These are phyloP conservation scores for Yamadazyma laniorum DNA, from an alignment of 805 yeast genomes.

Conservation along the genomic window DNA sequence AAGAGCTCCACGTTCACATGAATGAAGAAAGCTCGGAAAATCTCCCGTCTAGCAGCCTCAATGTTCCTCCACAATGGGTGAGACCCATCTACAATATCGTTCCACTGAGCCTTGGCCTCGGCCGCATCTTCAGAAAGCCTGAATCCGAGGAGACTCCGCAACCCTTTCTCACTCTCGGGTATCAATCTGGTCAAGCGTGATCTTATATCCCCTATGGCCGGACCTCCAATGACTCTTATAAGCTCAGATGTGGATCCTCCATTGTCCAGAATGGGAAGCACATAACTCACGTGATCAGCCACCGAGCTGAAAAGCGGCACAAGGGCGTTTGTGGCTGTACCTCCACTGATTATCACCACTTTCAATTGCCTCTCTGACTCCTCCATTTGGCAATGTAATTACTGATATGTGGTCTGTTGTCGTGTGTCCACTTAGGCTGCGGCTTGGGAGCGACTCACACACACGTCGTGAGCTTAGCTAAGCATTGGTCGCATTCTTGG, in stretches of 20 bases:
- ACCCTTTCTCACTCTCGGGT: constrained; percentile 44
- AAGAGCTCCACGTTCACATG: constrained; percentile 76
- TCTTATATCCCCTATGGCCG: constrained; percentile 91
- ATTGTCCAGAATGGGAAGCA: constrained; percentile 85
- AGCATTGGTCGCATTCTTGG: constrained; percentile 1
- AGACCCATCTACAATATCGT: constrained; percentile 70
- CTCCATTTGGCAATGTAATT: too few relatives aligned
- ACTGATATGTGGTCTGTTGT: too few relatives aligned
- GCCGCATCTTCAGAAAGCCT: constrained; percentile 49
- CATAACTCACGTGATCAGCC: constrained; percentile 47
- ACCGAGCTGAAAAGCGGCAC: constrained; percentile 30
- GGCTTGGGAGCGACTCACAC: too few relatives aligned
- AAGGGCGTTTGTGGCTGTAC: constrained; percentile 83
- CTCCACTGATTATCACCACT: constrained; percentile 62
- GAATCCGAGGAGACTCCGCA: constrained; percentile 39
- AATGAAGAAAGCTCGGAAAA: constrained; percentile 72
- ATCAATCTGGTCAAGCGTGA: constrained; percentile 76
- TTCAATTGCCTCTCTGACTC: constrained; percentile 7
- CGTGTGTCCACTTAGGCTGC: too few relatives aligned
- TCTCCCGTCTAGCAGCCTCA: constrained; percentile 61
- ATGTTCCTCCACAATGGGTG: constrained; percentile 67
- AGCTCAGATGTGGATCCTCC: constrained; percentile 95
- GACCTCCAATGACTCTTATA: constrained; percentile 84
- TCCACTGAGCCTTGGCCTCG: constrained; percentile 73
- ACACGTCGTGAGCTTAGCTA: background rate